Base-by-base conservation (phyloP, 2,329 filamentous ascomycete genomes). In the Pseudocercospora musae region DNA sequence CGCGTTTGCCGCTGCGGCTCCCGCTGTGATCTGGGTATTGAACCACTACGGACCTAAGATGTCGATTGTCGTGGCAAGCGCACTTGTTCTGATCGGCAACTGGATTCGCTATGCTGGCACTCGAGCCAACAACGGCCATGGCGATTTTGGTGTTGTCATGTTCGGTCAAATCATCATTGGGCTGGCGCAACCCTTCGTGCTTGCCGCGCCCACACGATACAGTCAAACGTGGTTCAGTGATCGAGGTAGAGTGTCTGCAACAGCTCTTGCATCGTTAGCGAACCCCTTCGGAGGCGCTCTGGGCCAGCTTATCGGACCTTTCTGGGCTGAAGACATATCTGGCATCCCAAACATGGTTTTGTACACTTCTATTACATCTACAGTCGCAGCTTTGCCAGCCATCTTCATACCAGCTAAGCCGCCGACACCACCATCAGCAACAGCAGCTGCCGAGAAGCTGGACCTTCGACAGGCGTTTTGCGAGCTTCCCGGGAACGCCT, bases 191-290 rank as follows among this genome's bases (percentile, higher is more conserved):
- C 93, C 95, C 0, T 98, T 98, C 75, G 91, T 96, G 11, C 85
- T 98, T 9, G 87, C 89, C 6, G 92, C 94, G 0, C 94, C 95
- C 0, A 94, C 95, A 0, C 83, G 91, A 65, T 99, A 96, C 77
- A 95, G 91, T 59, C 93, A 97, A 74, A 80, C 96, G 63, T 98
- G 95, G 95, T 98, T 98, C 78, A 93, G 91, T 1, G 88, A 90
- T 70, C 80, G 82, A 10, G 94, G 93, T 7, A 86, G 95, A 59
- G 90, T 96, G 11, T 89, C 89, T 58, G 94, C 94, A 18, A 98
- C 94, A 0, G 95, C 94, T 0, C 72, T 96, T 37, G 88, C 89
- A 21, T 93, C 88, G 63, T 78, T 98, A 62, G 91, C 94, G 3
- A 98, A 97, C 75, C 94, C 94, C 0, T 84, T 98, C 57, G 94